A percentile compares a stretch with the other conserved stretches of the same genome.
These are phyloP conservation scores for Neurospora sublineolata DNA, from an alignment of 495 filamentous ascomycete genomes.

Conservation along the genomic window DNA sequence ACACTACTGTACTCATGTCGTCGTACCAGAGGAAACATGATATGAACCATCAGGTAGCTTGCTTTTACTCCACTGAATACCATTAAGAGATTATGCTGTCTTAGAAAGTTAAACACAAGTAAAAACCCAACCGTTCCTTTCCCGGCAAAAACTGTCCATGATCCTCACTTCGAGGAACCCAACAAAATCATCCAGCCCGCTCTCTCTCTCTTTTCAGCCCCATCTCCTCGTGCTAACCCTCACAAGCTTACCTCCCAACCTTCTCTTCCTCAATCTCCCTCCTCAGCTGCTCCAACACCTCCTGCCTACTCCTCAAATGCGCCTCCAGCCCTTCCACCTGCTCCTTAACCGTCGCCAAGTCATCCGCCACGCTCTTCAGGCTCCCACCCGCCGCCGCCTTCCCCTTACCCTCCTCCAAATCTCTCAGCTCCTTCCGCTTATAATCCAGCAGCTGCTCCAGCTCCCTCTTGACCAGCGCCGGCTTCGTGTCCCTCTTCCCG, in stretches of 20 bases:
- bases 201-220: neutral
- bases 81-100: neutral
- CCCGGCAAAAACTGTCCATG: neutral
- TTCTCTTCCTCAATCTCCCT: conserved; percentile 57
- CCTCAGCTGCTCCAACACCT: conserved; percentile 46
- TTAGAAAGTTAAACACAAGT: neutral
- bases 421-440: conserved; percentile 53
- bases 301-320: conserved; percentile 47
- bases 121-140: neutral
- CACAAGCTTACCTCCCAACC: conserved; percentile 22
- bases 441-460: conserved; percentile 80
- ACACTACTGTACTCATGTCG: neutral
- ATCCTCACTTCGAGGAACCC: neutral
- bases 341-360: conserved; percentile 63
- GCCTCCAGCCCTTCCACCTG: conserved; percentile 62
- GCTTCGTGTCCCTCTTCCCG: conserved; percentile 52
- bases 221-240: neutral
- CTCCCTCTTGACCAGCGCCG: conserved; percentile 85
- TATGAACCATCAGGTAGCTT: neutral
- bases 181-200: neutral
- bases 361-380: conserved; percentile 49
- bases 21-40: neutral
- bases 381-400: conserved; percentile 49
- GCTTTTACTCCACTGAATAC: neutral
- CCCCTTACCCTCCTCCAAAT: conserved; percentile 67